Evolutionary conservation across 306 rosid genomes (phyloP).

Genomic region (Castanea crenata): DNA sequence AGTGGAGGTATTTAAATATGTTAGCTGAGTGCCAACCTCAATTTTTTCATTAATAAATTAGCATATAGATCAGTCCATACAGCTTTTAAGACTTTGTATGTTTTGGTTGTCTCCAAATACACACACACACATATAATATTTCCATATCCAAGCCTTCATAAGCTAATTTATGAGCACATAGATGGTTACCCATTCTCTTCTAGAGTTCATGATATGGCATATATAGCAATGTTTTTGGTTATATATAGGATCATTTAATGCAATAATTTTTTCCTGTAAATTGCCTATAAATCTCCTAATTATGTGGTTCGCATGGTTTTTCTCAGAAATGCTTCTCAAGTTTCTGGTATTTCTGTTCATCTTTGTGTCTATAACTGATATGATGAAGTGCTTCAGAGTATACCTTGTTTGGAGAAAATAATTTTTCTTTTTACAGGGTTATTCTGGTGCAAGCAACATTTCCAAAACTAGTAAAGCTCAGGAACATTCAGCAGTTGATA

Average conservation of each 20-base stretch:
- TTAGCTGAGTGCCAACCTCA: not conserved
- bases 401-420: constrained; percentile 18
- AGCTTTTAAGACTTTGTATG: not conserved
- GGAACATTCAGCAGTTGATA: constrained; percentile 34
- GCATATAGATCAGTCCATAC: not conserved
- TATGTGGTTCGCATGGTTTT: not conserved
- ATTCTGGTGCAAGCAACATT: constrained; percentile 39
- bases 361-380: constrained; percentile 9
- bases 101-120: not conserved
- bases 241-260: not conserved
- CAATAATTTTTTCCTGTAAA: not conserved
- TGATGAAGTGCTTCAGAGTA: constrained; percentile 11
- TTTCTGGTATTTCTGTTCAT: constrained; percentile 1
- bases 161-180: not conserved
- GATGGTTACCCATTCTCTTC: not conserved
- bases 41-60: not conserved
- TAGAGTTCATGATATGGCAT: not conserved
- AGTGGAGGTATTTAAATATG: not conserved
- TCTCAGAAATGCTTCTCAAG: not conserved
- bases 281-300: not conserved
- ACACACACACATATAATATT: not conserved
- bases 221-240: not conserved
- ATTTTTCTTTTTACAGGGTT: constrained; percentile 51
- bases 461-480: constrained; percentile 41
- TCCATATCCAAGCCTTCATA: not conserved